Conservation (phyloP, 257 asterid species). For the Linderniella brevidens region DNA sequence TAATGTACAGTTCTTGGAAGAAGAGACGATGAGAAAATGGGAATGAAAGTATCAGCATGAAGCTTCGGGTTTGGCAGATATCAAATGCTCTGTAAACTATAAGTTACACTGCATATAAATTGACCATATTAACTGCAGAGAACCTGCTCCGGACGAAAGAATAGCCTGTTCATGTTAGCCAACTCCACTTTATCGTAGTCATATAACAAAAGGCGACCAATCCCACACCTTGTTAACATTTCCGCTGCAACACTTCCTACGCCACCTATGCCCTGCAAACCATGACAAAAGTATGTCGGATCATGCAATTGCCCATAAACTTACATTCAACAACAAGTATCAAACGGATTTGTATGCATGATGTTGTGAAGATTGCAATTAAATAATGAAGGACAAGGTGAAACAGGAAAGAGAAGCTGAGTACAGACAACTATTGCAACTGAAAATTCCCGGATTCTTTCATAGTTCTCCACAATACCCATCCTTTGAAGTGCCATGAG, state of each 20-base stretch:
- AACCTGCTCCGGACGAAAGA: constrained; percentile 98
- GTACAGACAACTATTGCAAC: constrained; percentile 85
- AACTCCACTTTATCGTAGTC: constrained; percentile 98
- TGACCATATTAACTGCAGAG: background rate
- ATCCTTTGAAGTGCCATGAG: constrained; percentile 99
- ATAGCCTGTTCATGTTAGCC: constrained; percentile 98
- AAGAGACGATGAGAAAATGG: too few relatives aligned
- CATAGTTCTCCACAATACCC: constrained; percentile 93
- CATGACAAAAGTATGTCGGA: constrained; percentile 5
- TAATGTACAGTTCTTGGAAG: constrained; percentile 8
- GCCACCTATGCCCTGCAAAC: constrained; percentile 92
- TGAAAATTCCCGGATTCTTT: constrained; percentile 70
- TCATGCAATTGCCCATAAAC: background rate
- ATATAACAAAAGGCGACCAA: constrained; percentile 87
- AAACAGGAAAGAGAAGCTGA: constrained; percentile 8
- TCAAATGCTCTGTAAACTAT: background rate
- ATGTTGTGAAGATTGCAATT: background rate
- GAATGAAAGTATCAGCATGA: too few relatives aligned
- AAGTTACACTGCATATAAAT: constrained; percentile 5
- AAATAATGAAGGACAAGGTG: constrained; percentile 2
- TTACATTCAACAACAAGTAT: background rate
- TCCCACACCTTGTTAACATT: constrained; percentile 98
- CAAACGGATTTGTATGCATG: too few relatives aligned
- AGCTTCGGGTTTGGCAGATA: too few relatives aligned
- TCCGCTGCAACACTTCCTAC: constrained; percentile 99